Conservation (phyloP, 225 moss, liverwort and hornwort genomes). For the Lunularia cruciata region DNA sequence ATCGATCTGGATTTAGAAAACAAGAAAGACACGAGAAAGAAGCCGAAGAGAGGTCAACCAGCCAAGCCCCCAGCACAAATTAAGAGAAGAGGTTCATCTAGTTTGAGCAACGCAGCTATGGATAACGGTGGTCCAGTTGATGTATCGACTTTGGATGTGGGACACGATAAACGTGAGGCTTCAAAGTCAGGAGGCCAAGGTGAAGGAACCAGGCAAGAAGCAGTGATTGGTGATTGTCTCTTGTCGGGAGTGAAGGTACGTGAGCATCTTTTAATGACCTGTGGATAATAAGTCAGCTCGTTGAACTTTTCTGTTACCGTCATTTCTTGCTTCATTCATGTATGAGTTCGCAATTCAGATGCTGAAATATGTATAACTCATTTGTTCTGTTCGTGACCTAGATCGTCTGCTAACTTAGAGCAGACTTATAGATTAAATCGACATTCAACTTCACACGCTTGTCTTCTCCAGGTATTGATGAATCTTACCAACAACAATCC, state of each 20-base stretch:
- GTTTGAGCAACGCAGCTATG: conserved; percentile 9
- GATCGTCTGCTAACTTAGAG: too few species aligned
- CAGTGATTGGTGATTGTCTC: conserved; percentile 68
- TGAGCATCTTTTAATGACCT: not conserved
- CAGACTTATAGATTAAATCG: too few species aligned
- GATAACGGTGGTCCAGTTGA: conserved; percentile 11
- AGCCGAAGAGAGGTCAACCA: conserved; percentile 53
- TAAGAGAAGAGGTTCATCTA: conserved; percentile 38
- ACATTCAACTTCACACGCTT: too few species aligned
- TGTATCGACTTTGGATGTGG: conserved; percentile 14
- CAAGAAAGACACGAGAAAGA: conserved; percentile 53
- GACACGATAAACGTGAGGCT: conserved; percentile 30
- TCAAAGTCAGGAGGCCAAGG: conserved; percentile 43
- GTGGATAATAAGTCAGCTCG: not conserved
- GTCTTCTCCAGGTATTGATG: conserved; percentile 95
- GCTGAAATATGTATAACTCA: too few species aligned
- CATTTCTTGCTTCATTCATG: not conserved
- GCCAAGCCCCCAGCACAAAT: conserved; percentile 39
- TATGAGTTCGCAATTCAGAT: not conserved
- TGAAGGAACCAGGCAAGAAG: conserved; percentile 56
- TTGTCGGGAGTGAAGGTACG: conserved; percentile 93
- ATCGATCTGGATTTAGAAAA: conserved; percentile 53
- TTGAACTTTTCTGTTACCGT: not conserved
- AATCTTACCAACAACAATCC: conserved; percentile 98
- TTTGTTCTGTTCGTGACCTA: too few species aligned